Conservation (phyloP, 352 stramenopile genomes). For the Globisporangium okanoganense region DNA sequence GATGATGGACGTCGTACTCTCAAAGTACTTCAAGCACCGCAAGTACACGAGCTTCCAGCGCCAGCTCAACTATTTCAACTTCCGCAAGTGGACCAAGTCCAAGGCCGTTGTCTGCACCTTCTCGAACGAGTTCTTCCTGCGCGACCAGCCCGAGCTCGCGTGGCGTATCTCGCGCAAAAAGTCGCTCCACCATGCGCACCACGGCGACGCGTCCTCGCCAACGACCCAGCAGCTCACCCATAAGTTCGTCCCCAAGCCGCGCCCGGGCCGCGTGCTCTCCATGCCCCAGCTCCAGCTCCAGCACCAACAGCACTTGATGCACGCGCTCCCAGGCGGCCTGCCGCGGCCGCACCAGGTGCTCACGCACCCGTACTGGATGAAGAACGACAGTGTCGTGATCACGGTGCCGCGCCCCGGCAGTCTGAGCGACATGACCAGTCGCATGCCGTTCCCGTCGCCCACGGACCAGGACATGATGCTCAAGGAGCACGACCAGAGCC, state of each 20-base stretch:
- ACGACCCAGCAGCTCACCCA: not conserved
- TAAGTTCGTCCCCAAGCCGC: slow-evolving; percentile 7
- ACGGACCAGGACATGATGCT: slow-evolving; percentile 26
- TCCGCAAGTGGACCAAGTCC: slow-evolving; percentile 89
- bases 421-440: slow-evolving; percentile 6
- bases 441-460: slow-evolving; percentile 18
- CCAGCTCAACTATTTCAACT: slow-evolving; percentile 94
- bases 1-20: slow-evolving; percentile 84
- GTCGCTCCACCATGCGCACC: slow-evolving; percentile 27
- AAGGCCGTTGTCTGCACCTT: slow-evolving; percentile 74
- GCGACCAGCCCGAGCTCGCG: slow-evolving; percentile 58
- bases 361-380: slow-evolving; percentile 13
- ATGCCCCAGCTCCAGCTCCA: not conserved
- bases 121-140: slow-evolving; percentile 70
- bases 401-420: slow-evolving; percentile 24
- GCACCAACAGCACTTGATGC: not conserved
- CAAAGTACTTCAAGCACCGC: slow-evolving; percentile 94
- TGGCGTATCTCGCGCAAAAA: slow-evolving; percentile 72
- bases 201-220: slow-evolving; percentile 1
- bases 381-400: slow-evolving; percentile 20
- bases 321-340: not conserved
- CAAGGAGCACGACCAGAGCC: slow-evolving; percentile 31
- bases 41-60: slow-evolving; percentile 93
- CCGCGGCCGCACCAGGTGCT: slow-evolving; percentile 1
- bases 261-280: slow-evolving; percentile 1